Percentiles rank a stretch among this genome's conserved stretches.
phyloP scores from a whole-genome alignment of 108 stramenopile genomes.

The Stephanodiscus minutulus region DNA sequence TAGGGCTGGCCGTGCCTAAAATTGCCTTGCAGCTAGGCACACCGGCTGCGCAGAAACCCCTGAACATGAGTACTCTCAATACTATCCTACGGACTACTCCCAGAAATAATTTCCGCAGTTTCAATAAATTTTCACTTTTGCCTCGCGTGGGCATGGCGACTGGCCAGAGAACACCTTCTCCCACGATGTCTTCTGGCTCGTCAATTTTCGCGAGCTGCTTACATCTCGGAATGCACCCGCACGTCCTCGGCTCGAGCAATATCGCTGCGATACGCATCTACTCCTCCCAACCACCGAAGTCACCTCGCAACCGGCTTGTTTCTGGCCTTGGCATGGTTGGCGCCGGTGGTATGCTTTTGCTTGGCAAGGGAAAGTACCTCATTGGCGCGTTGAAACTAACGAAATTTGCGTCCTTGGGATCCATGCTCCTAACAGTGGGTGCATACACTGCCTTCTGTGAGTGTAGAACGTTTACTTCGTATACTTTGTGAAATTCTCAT shows the following conservation, averaged over 20 bases:
- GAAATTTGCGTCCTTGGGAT: slow-evolving; percentile 85
- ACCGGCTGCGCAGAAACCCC: background rate
- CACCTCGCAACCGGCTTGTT: slow-evolving; percentile 51
- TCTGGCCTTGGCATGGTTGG: slow-evolving; percentile 59
- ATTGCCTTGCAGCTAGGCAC: background rate
- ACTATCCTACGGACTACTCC: too few relatives aligned
- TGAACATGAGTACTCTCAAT: background rate
- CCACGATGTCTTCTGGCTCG: background rate
- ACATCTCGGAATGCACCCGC: background rate
- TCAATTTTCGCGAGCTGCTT: background rate
- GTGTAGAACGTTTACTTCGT: background rate
- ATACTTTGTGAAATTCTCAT: background rate
- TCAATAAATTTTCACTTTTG: background rate
- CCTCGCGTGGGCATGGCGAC: background rate
- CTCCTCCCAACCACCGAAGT: slow-evolving; percentile 20
- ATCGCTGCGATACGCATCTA: slow-evolving; percentile 28
- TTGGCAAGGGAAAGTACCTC: slow-evolving; percentile 89
- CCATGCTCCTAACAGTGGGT: slow-evolving; percentile 86
- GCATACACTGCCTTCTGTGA: slow-evolving; percentile 84
- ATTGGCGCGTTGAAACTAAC: slow-evolving; percentile 88
- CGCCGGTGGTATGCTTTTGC: slow-evolving; percentile 63
- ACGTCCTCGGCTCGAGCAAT: slow-evolving; percentile 18
- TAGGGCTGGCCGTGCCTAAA: background rate
- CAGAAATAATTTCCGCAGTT: too few relatives aligned
- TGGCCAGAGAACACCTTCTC: background rate